Evolutionary conservation across 2,329 filamentous ascomycete species (phyloP).

Genomic region (Scedosporium aurantiacum): DNA sequence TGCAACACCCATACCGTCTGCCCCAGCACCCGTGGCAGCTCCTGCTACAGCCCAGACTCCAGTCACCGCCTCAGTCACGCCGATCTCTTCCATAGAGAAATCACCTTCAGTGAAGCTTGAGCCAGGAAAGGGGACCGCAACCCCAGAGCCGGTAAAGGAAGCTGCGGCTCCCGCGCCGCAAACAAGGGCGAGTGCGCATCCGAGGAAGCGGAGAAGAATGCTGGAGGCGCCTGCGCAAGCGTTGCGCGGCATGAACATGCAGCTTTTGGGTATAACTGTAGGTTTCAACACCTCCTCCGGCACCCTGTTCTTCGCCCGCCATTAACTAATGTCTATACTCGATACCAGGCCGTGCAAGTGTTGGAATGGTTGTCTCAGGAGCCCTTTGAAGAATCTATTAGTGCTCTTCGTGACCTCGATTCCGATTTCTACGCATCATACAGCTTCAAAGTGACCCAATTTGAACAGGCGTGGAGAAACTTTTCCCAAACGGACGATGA

Average conservation of each 20-base stretch:
- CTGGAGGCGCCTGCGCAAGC: conserved; percentile 3
- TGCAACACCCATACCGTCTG: neutral
- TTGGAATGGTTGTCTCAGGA: conserved; percentile 24
- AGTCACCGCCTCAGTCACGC: neutral
- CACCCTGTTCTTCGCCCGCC: neutral
- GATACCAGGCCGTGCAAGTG: conserved; percentile 22
- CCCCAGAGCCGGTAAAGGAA: neutral
- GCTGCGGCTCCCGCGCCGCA: neutral
- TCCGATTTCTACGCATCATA: conserved; percentile 25
- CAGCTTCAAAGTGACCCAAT: conserved; percentile 20
- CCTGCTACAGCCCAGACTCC: neutral
- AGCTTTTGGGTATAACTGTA: conserved; percentile 30
- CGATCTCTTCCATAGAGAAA: neutral
- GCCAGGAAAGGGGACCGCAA: neutral
- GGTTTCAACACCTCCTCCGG: conserved; percentile 8
- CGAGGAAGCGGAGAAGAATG: conserved; percentile 5
- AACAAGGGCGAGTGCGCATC: neutral
- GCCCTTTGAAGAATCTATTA: conserved; percentile 17
- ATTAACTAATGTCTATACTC: neutral
- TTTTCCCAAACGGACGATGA: conserved; percentile 20
- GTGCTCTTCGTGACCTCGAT: conserved; percentile 17
- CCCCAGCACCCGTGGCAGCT: neutral
- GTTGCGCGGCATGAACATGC: conserved; percentile 22
- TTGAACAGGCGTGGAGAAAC: conserved; percentile 19
- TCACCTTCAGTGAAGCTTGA: neutral